phyloP scores from a whole-genome alignment of 2,329 filamentous ascomycete genomes.

The Penicillium sp. region DNA sequence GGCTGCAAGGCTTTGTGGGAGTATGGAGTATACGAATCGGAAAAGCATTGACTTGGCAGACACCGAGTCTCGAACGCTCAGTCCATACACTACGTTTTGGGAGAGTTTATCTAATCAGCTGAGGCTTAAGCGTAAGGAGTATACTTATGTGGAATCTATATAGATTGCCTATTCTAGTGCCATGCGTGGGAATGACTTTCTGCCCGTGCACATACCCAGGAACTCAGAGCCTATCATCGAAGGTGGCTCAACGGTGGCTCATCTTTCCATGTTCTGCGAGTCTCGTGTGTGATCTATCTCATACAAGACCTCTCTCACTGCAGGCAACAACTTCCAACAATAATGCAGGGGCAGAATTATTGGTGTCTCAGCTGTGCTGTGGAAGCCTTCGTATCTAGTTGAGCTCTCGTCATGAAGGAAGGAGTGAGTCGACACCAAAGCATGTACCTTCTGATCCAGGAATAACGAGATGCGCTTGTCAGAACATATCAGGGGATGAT shows the following conservation, averaged over 20 bases:
- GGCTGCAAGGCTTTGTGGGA: too few relatives aligned
- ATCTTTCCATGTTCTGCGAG: neutral
- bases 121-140: neutral
- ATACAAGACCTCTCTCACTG: neutral
- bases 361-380: neutral
- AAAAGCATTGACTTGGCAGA: neutral
- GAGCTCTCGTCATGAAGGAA: neutral
- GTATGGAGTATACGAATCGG: neutral
- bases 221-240: slow-evolving; percentile 1
- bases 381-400: neutral
- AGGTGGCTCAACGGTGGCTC: neutral
- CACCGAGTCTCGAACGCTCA: too few relatives aligned
- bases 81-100: neutral
- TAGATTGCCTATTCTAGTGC: neutral
- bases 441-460: neutral
- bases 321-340: neutral
- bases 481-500: neutral
- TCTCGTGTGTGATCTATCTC: neutral
- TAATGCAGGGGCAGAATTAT: slow-evolving; percentile 7
- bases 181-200: neutral
- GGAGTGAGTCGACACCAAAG: neutral
- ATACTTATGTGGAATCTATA: neutral
- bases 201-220: neutral
- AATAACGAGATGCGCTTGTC: neutral
- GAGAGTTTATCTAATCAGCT: neutral